phyloP scores from a whole-genome alignment of 2,329 filamentous ascomycete genomes.

The Thermochaetoides dissita region DNA sequence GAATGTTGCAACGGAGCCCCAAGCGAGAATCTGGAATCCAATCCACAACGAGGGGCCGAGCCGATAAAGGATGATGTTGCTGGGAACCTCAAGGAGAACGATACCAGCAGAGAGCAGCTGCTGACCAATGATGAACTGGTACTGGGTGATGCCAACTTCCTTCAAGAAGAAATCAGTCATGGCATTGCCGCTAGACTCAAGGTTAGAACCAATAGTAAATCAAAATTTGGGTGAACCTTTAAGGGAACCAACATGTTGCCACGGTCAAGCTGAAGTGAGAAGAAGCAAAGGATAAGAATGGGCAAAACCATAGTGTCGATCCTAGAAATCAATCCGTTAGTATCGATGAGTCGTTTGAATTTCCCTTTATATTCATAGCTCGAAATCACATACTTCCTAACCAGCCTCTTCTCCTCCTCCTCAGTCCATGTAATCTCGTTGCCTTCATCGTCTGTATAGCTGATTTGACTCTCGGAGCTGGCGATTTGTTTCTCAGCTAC shows the following conservation, averaged over 20 bases:
- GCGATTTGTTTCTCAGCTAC: constrained; percentile 8
- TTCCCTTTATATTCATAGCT: neutral
- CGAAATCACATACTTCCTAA: constrained; percentile 8
- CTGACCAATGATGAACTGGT: constrained; percentile 38
- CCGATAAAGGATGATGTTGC: constrained; percentile 17
- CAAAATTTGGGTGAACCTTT: neutral
- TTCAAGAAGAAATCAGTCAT: constrained; percentile 35
- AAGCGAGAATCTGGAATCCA: constrained; percentile 23
- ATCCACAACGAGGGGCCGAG: constrained; percentile 25
- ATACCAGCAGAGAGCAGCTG: constrained; percentile 36
- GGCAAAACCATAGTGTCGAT: constrained; percentile 29
- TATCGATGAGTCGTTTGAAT: neutral
- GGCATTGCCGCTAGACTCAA: constrained; percentile 29
- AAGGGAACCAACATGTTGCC: constrained; percentile 22
- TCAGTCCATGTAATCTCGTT: constrained; percentile 13
- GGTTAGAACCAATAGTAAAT: neutral
- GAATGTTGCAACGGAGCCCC: constrained; percentile 25
- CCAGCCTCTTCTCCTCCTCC: constrained; percentile 13
- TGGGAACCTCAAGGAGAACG: constrained; percentile 27
- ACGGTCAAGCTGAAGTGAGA: constrained; percentile 27
- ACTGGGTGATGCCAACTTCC: constrained; percentile 34
- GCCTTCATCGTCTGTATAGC: constrained; percentile 10
- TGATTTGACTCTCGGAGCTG: constrained; percentile 8
- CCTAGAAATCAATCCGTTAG: constrained; percentile 14
- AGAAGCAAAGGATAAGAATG: constrained; percentile 28